These are phyloP conservation scores for Neurospora tetrasperma DNA, from an alignment of 495 filamentous ascomycete species.

Conservation along the genomic window DNA sequence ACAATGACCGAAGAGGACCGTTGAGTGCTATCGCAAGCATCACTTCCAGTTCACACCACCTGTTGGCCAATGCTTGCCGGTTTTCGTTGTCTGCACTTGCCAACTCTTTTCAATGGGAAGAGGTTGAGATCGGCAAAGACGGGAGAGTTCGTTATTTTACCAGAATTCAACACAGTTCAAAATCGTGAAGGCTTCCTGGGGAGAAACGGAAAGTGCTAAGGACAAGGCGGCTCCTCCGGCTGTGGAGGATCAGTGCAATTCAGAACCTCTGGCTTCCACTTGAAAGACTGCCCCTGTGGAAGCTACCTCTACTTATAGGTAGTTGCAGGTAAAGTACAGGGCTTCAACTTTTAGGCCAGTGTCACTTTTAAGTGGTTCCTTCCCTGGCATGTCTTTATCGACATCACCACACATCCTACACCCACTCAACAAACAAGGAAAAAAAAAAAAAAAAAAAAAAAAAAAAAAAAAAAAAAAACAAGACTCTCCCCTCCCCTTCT, in stretches of 20 bases:
- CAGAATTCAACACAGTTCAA: background rate
- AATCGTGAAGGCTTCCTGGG: background rate
- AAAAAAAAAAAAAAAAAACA: no score
- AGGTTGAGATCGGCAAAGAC: background rate
- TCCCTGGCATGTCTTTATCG: background rate
- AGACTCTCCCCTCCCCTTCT: no score
- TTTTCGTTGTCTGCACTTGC: background rate
- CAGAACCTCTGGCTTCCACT: background rate
- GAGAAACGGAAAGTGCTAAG: background rate
- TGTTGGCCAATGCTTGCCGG: background rate
- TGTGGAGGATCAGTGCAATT: background rate
- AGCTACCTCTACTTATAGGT: no score
- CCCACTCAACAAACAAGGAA: background rate
- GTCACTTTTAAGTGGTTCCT: background rate
- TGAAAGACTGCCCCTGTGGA: background rate
- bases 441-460: no score
- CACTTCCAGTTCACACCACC: background rate
- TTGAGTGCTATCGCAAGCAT: background rate
- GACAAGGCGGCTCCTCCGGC: background rate
- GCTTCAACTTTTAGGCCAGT: background rate
- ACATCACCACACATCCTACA: background rate
- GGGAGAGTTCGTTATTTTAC: background rate
- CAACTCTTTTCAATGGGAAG: background rate
- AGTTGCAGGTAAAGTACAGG: no score
- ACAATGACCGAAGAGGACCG: background rate